Evolutionary conservation across 2,329 filamentous ascomycete species (phyloP), one percentile per base, ranked within the genome.

Genomic region (Pyricularia grisea): DNA sequence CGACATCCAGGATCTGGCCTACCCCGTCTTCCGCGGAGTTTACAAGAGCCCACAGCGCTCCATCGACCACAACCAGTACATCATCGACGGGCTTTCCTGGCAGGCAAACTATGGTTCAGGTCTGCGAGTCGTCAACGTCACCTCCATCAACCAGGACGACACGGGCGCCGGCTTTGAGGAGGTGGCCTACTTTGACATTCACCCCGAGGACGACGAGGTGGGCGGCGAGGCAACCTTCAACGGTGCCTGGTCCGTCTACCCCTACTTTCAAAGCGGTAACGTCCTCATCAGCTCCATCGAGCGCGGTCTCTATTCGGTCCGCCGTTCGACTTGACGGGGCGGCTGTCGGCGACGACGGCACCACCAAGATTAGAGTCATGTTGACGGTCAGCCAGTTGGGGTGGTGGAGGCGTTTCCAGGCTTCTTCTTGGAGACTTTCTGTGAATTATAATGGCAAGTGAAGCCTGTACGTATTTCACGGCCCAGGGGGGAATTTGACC

Each of bases 281-380:
- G 73, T 83, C 58, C 76, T 83, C 20, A 75, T 84, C 66, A 84
- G 84, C 73, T 83, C 81, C 2, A 84, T 85, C 70, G 82, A 85
- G 70, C 73, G 80, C 9, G 80, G 80, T 9, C 74, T 75, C 0
- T 81, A 77, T 71, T 76, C 78, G 9, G 76, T 79, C 36, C 33
- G 33, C 33, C 33, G 33, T 36, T 36, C 33, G 33, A 6, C 33
- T 36, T 36, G 33, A 36, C 12, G 33, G 33, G 33, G 33, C 33
- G 33, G 33, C 33, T 36, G 33, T 36, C 33, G 33, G 33, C 33
- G 33, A 36, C 33, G 33, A 36, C 33, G 33, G 33, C 33, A 36
- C 33, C 33, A 36, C 11, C 33, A 36, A 14, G 33, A 36, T 12
- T 14, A 36, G 33, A 14, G 33, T 12, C 33, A 36, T 36, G 33